These are phyloP conservation scores for Botrytis aclada DNA, from an alignment of 2,329 filamentous ascomycete genomes.

Conservation along the genomic window DNA sequence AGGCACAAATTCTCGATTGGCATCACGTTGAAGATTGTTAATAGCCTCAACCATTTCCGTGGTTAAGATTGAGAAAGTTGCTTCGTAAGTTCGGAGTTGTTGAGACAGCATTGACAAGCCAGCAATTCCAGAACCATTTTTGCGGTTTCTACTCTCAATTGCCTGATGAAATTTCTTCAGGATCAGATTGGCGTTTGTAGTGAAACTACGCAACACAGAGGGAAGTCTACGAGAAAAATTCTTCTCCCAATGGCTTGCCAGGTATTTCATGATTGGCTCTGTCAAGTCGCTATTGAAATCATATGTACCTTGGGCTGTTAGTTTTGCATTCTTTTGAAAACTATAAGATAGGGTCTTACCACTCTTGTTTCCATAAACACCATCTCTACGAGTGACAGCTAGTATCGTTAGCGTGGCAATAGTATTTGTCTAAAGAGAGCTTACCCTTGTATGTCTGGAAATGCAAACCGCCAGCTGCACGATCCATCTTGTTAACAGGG, in stretches of 20 bases:
- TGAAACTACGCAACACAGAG: constrained; percentile 41
- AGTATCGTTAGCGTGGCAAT: neutral
- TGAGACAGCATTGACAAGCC: constrained; percentile 42
- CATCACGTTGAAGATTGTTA: constrained; percentile 48
- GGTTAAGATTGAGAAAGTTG: constrained; percentile 42
- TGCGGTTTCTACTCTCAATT: constrained; percentile 41
- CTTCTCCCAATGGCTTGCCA: constrained; percentile 31
- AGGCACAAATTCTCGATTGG: constrained; percentile 53
- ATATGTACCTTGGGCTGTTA: neutral
- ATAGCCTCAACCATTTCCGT: constrained; percentile 39
- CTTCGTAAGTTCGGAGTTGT: constrained; percentile 44
- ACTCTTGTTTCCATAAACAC: constrained; percentile 44
- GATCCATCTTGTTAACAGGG: constrained; percentile 38
- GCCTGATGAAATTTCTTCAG: constrained; percentile 44
- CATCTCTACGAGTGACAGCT: constrained; percentile 51
- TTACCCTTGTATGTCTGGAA: constrained; percentile 51
- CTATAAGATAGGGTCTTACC: constrained; percentile 20
- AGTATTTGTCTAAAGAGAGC: neutral
- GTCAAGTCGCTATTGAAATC: constrained; percentile 15
- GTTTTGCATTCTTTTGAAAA: neutral
- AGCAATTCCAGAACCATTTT: constrained; percentile 42
- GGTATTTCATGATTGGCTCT: constrained; percentile 28
- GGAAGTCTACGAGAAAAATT: constrained; percentile 44
- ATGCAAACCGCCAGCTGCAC: constrained; percentile 45
- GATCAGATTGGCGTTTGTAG: constrained; percentile 35